These are phyloP conservation scores for Boletus vermiculosoides DNA, from an alignment of 768 basidiomycete species.

Conservation along the genomic window DNA sequence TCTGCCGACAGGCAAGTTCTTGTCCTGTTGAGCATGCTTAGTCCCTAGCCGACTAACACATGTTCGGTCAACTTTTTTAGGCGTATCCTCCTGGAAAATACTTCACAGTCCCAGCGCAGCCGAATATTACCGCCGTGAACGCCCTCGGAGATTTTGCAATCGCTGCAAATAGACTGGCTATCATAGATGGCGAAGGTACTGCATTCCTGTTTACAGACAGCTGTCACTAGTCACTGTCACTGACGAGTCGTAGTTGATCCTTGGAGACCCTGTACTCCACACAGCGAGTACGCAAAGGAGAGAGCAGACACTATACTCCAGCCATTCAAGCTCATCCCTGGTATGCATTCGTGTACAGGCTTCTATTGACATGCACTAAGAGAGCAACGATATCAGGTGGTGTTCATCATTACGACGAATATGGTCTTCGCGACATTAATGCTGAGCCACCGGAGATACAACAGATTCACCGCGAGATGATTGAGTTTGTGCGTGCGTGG, in stretches of 20 bases:
- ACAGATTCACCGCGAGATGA: conserved; percentile 77
- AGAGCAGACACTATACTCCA: conserved; percentile 68
- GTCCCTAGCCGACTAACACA: neutral
- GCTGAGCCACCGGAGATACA: conserved; percentile 77
- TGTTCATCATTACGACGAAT: conserved; percentile 72
- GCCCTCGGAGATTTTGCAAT: conserved; percentile 81
- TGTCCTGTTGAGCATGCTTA: neutral
- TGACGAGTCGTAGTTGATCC: conserved; percentile 64
- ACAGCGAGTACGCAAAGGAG: conserved; percentile 66
- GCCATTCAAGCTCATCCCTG: conserved; percentile 86
- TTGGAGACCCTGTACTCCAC: conserved; percentile 86
- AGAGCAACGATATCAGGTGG: conserved; percentile 42
- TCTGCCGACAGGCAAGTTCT: conserved; percentile 58
- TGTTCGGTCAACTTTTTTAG: conserved; percentile 32
- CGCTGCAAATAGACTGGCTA: conserved; percentile 75
- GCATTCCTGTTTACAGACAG: neutral
- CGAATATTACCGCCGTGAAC: conserved; percentile 84
- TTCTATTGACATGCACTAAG: neutral
- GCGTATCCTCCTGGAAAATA: conserved; percentile 77
- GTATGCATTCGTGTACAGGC: conserved; percentile 41
- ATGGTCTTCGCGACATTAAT: conserved; percentile 58
- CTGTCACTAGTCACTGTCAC: too few relatives aligned
- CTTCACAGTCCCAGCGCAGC: conserved; percentile 66
- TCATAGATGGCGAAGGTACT: conserved; percentile 83
- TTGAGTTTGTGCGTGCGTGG: conserved; percentile 80